Conservation (phyloP, 805 yeast species). For the Saccharomycopsis amapae region DNA sequence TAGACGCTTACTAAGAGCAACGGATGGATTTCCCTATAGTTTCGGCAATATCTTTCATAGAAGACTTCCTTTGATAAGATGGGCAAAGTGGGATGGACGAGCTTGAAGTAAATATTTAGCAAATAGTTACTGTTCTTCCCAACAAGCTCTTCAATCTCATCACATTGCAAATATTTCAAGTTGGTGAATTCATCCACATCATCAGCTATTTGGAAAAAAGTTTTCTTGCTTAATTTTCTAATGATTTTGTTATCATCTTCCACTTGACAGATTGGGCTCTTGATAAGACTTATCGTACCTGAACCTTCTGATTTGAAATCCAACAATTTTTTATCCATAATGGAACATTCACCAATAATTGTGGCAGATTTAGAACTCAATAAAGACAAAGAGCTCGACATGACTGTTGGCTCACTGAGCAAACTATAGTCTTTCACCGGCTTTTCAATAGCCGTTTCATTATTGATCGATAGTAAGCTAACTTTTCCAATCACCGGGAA, state of each 20-base stretch:
- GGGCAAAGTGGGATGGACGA: slow-evolving; percentile 27
- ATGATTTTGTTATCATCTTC: slow-evolving; percentile 19
- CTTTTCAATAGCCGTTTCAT: slow-evolving; percentile 22
- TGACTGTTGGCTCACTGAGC: slow-evolving; percentile 26
- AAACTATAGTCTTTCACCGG: slow-evolving; percentile 28
- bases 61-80: slow-evolving; percentile 26
- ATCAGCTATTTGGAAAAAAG: slow-evolving; percentile 25
- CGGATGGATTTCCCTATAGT: slow-evolving; percentile 29
- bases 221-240: slow-evolving; percentile 25
- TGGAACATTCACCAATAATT: slow-evolving; percentile 25
- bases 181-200: slow-evolving; percentile 26
- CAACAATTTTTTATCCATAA: slow-evolving; percentile 25
- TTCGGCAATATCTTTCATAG: slow-evolving; percentile 27
- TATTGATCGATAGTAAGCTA: slow-evolving; percentile 2
- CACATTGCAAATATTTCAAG: slow-evolving; percentile 26
- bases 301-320: slow-evolving; percentile 8
- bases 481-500: slow-evolving; percentile 12
- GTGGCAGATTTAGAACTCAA: slow-evolving; percentile 27
- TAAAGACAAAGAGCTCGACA: slow-evolving; percentile 26
- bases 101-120: slow-evolving; percentile 25
- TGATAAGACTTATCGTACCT: neutral
- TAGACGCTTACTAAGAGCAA: slow-evolving; percentile 26
- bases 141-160: slow-evolving; percentile 27
- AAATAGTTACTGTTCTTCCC: slow-evolving; percentile 24
- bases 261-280: slow-evolving; percentile 7